These are phyloP conservation scores for Phoma sp. DNA, from an alignment of 2,329 filamentous ascomycete species.

Conservation along the genomic window DNA sequence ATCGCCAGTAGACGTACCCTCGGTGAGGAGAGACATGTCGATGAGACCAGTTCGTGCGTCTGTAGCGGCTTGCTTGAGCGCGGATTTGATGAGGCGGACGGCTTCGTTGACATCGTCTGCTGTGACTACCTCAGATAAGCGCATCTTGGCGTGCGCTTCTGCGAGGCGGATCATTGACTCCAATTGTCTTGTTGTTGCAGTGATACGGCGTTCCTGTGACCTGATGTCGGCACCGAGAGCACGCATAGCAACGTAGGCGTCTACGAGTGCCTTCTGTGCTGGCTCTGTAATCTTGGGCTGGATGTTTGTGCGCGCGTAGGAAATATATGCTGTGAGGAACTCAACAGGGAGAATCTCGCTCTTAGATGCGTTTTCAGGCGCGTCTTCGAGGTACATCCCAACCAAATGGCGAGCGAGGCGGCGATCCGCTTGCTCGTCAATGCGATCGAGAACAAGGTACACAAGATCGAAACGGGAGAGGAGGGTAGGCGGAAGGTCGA, in stretches of 20 bases:
- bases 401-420: constrained; percentile 90
- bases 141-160: constrained; percentile 98
- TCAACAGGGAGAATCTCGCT: constrained; percentile 86
- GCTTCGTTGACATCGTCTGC: constrained; percentile 86
- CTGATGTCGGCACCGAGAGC: constrained; percentile 78
- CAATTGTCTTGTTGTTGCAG: constrained; percentile 92
- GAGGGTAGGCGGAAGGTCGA: constrained; percentile 93
- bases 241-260: constrained; percentile 93
- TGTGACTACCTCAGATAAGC: constrained; percentile 78
- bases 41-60: constrained; percentile 90
- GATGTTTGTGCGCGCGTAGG: constrained; percentile 86
- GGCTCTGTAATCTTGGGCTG: constrained; percentile 82
- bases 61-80: constrained; percentile 96
- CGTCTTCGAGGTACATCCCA: constrained; percentile 96
- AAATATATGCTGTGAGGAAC: constrained; percentile 96
- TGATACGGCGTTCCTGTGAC: constrained; percentile 92
- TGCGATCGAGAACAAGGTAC: constrained; percentile 92
- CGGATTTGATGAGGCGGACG: constrained; percentile 88
- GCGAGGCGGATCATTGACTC: constrained; percentile 98
- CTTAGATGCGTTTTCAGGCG: constrained; percentile 80
- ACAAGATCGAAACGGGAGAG: constrained; percentile 96
- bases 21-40: constrained; percentile 94
- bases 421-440: constrained; percentile 89
- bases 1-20: constrained; percentile 91
- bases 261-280: constrained; percentile 83